Evolutionary conservation across 2,329 filamentous ascomycete genomes (phyloP).

Genomic region (Fusarium devonianum): DNA sequence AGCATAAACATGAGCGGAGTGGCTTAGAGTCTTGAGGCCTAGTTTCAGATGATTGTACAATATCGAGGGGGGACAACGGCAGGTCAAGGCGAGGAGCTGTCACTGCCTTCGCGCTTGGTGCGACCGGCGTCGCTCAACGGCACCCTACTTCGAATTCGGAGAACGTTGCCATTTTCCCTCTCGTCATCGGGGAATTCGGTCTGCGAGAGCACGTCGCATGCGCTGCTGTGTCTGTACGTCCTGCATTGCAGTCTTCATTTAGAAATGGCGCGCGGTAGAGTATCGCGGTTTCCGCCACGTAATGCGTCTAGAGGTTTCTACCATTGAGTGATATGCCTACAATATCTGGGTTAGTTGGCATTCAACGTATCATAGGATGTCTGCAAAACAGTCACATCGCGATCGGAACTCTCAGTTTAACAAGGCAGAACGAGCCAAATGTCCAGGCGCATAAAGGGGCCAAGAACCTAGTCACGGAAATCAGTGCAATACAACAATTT

Average conservation of each 20-base stretch:
- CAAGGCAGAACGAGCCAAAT: not conserved
- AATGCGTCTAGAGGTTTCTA: not conserved
- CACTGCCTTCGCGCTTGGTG: constrained; percentile 35
- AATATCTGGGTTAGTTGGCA: not conserved
- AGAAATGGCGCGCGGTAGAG: not conserved
- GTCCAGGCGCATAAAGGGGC: not conserved
- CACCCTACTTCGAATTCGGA: constrained; percentile 42
- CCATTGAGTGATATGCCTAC: not conserved
- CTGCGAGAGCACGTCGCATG: constrained; percentile 26
- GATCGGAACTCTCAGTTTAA: not conserved
- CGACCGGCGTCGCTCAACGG: constrained; percentile 33
- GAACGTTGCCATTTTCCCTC: constrained; percentile 35
- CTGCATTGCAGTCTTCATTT: constrained; percentile 19
- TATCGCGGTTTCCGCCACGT: not conserved
- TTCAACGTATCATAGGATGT: not conserved
- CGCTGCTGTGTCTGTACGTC: constrained; percentile 15
- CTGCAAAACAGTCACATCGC: not conserved
- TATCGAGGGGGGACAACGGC: constrained; percentile 39
- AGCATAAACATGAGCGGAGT: constrained; percentile 7
- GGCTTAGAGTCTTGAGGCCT: constrained; percentile 23
- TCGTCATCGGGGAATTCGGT: constrained; percentile 17
- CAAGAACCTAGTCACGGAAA: not conserved
- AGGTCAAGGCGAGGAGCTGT: constrained; percentile 38
- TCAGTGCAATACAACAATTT: not conserved
- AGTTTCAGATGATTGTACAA: constrained; percentile 45